Conservation (phyloP, 2,329 filamentous ascomycete species). For the Neonectria neomacrospora region DNA sequence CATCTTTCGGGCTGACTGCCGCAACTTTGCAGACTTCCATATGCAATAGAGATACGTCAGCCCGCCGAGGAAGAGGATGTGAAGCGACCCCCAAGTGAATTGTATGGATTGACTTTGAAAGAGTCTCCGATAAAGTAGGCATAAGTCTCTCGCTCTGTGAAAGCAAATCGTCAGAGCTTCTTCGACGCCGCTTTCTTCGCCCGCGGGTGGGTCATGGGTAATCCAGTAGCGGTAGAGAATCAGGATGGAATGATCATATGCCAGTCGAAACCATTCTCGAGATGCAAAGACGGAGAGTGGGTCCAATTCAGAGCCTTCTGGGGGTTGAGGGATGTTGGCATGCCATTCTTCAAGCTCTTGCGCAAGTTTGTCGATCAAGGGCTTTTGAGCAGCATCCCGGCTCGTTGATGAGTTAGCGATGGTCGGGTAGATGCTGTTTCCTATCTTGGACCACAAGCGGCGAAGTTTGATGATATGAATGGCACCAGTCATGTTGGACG, state of each 20-base stretch:
- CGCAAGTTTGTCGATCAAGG: slow-evolving; percentile 33
- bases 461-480: slow-evolving; percentile 47
- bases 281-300: slow-evolving; percentile 50
- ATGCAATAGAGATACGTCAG: slow-evolving; percentile 51
- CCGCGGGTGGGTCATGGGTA: slow-evolving; percentile 25
- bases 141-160: slow-evolving; percentile 45
- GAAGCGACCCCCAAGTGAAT: slow-evolving; percentile 49
- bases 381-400: slow-evolving; percentile 29
- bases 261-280: slow-evolving; percentile 51
- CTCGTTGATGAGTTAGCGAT: slow-evolving; percentile 18
- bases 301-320: slow-evolving; percentile 23
- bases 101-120: slow-evolving; percentile 43
- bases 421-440: slow-evolving; percentile 38
- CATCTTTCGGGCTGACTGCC: slow-evolving; percentile 26
- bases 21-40: slow-evolving; percentile 33
- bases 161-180: slow-evolving; percentile 26
- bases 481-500: slow-evolving; percentile 46
- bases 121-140: slow-evolving; percentile 48
- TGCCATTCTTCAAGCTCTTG: slow-evolving; percentile 45
- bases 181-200: slow-evolving; percentile 30
- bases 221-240: slow-evolving; percentile 50
- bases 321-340: slow-evolving; percentile 31
- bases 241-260: slow-evolving; percentile 53
- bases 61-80: slow-evolving; percentile 50
- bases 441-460: slow-evolving; percentile 46